Conservation (phyloP, 257 asterid genomes). For the Nicotiana tabacum region DNA sequence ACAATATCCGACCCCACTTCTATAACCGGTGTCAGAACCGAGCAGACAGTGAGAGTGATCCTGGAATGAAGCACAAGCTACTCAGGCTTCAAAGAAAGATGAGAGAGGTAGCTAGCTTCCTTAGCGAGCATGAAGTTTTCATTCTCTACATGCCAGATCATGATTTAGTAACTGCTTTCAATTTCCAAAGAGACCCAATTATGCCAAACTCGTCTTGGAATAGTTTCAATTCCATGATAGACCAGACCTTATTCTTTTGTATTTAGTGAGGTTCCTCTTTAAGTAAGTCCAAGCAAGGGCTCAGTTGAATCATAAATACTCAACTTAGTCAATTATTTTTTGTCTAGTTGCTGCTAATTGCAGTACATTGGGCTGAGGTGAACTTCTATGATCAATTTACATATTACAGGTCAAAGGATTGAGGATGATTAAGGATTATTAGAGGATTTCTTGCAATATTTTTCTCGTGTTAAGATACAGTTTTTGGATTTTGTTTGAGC, state of each 20-base stretch:
- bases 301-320: neutral
- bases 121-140: neutral
- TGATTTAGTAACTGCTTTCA: neutral
- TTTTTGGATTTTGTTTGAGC: neutral
- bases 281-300: neutral
- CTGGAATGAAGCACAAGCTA: constrained; percentile 68
- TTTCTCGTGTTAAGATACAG: neutral
- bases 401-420: neutral
- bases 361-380: neutral
- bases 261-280: neutral
- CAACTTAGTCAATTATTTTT: neutral
- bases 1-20: constrained; percentile 71
- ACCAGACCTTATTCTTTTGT: neutral
- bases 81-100: constrained; percentile 82
- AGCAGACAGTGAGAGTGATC: constrained; percentile 69
- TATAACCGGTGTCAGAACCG: constrained; percentile 61
- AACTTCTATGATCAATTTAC: neutral
- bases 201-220: neutral
- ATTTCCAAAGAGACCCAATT: neutral
- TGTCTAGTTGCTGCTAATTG: neutral
- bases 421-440: neutral
- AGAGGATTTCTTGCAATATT: neutral
- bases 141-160: neutral
- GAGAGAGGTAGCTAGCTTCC: constrained; percentile 54
- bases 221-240: neutral